Evolutionary conservation across 2,329 filamentous ascomycete species (phyloP), one percentile per base, ranked within the genome.

Genomic region (Cladosporium sphaerospermum): DNA sequence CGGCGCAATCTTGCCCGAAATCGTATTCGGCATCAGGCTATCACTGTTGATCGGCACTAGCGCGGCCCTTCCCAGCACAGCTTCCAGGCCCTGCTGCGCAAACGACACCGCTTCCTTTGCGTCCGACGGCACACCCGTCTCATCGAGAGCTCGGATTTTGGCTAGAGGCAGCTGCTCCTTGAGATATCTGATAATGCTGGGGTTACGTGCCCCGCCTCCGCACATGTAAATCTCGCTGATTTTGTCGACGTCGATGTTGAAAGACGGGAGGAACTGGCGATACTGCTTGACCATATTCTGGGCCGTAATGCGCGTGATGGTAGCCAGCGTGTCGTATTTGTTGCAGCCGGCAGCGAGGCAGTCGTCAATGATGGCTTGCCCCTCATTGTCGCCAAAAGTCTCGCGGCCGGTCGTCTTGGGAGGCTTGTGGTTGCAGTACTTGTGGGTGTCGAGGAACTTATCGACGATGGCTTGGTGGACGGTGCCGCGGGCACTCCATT

Each of bases 21-120:
- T 52, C 31, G 49, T 52, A 43, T 52, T 45, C 49, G 49, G 41
- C 16, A 41, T 52, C 33, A 52, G 40, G 40, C 40, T 52, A 43
- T 52, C 49, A 39, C 49, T 45, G 16, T 52, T 52, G 28, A 52
- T 45, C 28, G 49, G 49, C 14, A 45, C 49, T 37, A 52, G 34
- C 16, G 49, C 56, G 11, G 66, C 66, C 53, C 66, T 52, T 14
- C 66, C 66, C 2, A 68, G 55, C 7, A 68, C 43, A 31, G 65
- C 64, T 49, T 68, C 65, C 61, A 68, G 65, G 10, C 65, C 66
- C 45, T 68, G 65, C 64, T 67, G 66, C 2, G 66, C 66, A 42
- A 68, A 68, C 1, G 64, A 64, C 1, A 68, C 64, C 8, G 65
- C 64, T 47, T 67, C 65, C 55, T 67, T 67, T 10, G 63, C 66